Evolutionary conservation across 2,329 filamentous ascomycete species (phyloP).

Genomic region (Grosmannia penicillata): DNA sequence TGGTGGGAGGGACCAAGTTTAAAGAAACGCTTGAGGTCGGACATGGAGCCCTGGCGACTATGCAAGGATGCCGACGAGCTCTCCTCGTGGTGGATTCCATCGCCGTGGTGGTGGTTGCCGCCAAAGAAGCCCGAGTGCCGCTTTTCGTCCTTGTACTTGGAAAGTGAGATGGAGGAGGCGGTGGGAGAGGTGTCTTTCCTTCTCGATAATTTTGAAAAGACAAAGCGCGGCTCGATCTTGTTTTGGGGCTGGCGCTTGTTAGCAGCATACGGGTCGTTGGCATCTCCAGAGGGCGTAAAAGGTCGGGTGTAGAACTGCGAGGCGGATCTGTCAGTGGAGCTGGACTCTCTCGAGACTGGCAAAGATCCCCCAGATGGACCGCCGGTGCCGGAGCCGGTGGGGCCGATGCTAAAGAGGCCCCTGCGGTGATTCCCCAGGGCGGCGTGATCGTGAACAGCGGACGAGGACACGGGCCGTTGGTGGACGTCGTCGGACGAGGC

Average conservation of each 20-base stretch:
- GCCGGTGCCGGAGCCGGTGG: conserved; percentile 17
- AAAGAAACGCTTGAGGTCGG: conserved; percentile 93
- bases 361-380: conserved; percentile 27
- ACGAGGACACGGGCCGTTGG: conserved; percentile 22
- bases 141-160: conserved; percentile 33
- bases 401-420: conserved; percentile 37
- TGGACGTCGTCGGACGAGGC: background rate
- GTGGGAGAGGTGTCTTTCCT: conserved; percentile 49
- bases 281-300: conserved; percentile 64
- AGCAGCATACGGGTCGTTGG: conserved; percentile 77
- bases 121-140: conserved; percentile 29
- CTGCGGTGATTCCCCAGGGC: conserved; percentile 27
- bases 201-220: conserved; percentile 66
- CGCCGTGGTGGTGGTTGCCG: conserved; percentile 19
- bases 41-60: conserved; percentile 66
- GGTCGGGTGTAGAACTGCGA: conserved; percentile 55
- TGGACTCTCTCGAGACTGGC: conserved; percentile 44
- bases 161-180: conserved; percentile 34
- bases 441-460: conserved; percentile 17
- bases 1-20: conserved; percentile 55
- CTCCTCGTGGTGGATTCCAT: conserved; percentile 28
- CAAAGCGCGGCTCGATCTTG: conserved; percentile 63
- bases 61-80: conserved; percentile 27
- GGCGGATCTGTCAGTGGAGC: conserved; percentile 44
- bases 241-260: conserved; percentile 58